Base-by-base conservation (phyloP, 208 protist genomes). In the Crithidia expoeki region DNA sequence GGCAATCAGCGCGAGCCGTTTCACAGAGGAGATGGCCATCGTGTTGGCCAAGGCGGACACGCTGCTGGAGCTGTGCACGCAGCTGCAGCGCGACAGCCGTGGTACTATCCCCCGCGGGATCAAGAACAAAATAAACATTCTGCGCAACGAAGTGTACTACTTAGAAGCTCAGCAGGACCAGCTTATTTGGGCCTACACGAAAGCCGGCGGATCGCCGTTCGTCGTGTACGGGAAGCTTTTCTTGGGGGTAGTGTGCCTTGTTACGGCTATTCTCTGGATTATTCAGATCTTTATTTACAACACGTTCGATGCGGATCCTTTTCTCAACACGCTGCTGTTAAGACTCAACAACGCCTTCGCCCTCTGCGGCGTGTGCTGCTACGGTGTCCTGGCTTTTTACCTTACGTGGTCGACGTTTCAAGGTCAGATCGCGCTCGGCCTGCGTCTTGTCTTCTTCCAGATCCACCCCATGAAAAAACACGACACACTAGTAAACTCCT, bases 401-500 rank as follows among this genome's bases (percentile, higher is more conserved):
- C 72, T 98, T 16, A 76, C 95, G 27, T 95, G 93, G 84, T 86
- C 86, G 30, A 85, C 87, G 0, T 83, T 98, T 46, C 93, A 98
- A 58, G 97, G 97, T 23, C 95, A 92, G 47, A 89, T 98, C 42
- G 92, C 94, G 57, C 83, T 98, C 46, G 97, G 96, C 12, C 76
- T 94, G 14, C 84, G 87, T 57, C 72, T 96, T 50, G 57, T 96
- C 33, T 81, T 95, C 53, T 94, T 96, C 64, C 81, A 88, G 53
- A 90, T 97, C 25, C 84, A 97, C 63, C 93, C 93, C 0, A 94
- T 97, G 87, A 91, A 94, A 70, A 44, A 92, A 42, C 88, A 89
- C 28, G 92, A 80, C 56, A 99, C 97, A 10, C 84, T 98, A 42
- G 94, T 98, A 75, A 98, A 97, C 74, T 76, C 93, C 27, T 98